Conservation (phyloP, 805 yeast species). For the Candida nonsorbophila region DNA sequence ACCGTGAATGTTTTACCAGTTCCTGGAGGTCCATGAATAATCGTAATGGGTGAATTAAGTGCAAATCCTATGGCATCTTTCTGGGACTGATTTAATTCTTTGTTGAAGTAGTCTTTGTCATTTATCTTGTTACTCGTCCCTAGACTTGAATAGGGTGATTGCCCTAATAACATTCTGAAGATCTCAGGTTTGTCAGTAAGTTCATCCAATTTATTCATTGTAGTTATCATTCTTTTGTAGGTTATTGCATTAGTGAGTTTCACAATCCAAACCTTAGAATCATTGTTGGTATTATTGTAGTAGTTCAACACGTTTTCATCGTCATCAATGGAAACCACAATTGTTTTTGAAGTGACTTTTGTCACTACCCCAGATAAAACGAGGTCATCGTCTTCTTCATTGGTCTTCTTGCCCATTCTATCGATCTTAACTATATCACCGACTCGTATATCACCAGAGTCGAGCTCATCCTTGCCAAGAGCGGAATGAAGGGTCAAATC, state of each 20-base stretch:
- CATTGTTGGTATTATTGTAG: slow-evolving; percentile 34
- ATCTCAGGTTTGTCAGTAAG: slow-evolving; percentile 25
- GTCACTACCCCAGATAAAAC: slow-evolving; percentile 62
- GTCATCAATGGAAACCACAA: slow-evolving; percentile 61
- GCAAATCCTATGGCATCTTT: slow-evolving; percentile 66
- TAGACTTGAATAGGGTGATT: slow-evolving; percentile 19
- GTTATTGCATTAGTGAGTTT: slow-evolving; percentile 66
- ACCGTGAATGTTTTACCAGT: slow-evolving; percentile 82
- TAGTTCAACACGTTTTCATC: slow-evolving; percentile 40
- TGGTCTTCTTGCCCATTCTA: slow-evolving; percentile 26
- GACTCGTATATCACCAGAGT: slow-evolving; percentile 50
- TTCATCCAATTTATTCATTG: slow-evolving; percentile 62
- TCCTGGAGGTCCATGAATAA: slow-evolving; percentile 80
- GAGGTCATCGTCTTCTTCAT: slow-evolving; percentile 7
- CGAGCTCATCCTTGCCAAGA: slow-evolving; percentile 27
- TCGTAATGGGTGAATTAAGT: slow-evolving; percentile 49
- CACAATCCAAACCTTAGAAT: slow-evolving; percentile 57
- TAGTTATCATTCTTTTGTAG: slow-evolving; percentile 72
- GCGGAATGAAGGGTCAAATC: slow-evolving; percentile 59
- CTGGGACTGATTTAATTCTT: slow-evolving; percentile 62
- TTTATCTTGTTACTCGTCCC: slow-evolving; percentile 3
- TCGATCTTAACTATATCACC: slow-evolving; percentile 77
- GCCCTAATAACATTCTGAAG: slow-evolving; percentile 45
- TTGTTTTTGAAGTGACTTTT: slow-evolving; percentile 39
- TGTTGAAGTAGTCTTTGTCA: slow-evolving; percentile 31